Base-by-base conservation (phyloP, 2,329 filamentous ascomycete genomes). In the Alternaria atra region DNA sequence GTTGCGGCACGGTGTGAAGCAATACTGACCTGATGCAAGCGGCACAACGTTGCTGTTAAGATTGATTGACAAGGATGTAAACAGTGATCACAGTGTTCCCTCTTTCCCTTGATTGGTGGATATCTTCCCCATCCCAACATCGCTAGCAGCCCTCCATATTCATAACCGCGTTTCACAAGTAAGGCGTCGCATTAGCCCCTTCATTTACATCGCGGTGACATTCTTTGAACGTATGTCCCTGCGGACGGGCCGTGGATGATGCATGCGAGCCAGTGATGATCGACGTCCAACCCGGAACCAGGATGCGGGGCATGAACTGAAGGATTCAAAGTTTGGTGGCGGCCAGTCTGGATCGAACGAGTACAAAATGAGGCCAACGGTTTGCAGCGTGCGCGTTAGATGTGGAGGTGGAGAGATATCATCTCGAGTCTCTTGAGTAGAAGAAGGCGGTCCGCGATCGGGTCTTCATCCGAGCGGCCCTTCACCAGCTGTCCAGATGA, bases 231-330 rank as follows among this genome's bases (percentile, higher is more conserved):
- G 32, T 20, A n/a, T 52, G 34, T 52, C 48, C 34, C 27, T 52
- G 48, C 23, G 6, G 34, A 17, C 20, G 34, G 34, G 35, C 17
- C 17, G 15, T 12, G 25, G 48, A 40, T 40, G 32, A 37, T 23
- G 34, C 30, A 27, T 52, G 48, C 48, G 35, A 40, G n/a, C 48
- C 34, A 52, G 48, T 52, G 23, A 29, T 27, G 48, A 39, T 52
- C 35, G 25, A 39, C 35, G 34, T 27, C 23, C n/a, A 39, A 37
- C 17, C 48, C 30, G 48, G 48, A 52, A 40, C 48, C 48, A 10
- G 48, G 48, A 39, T 52, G 48, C 23, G 35, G 48, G 48, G 25
- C 35, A 52, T 25, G 15, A 25, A 37, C 40, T 2, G 48, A 17
- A 27, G 17, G 48, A 37, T 52, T 27, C 35, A 40, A 37, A 39